Evolutionary conservation across 805 yeast genomes (phyloP).

Genomic region (Grigorovia humatica): DNA sequence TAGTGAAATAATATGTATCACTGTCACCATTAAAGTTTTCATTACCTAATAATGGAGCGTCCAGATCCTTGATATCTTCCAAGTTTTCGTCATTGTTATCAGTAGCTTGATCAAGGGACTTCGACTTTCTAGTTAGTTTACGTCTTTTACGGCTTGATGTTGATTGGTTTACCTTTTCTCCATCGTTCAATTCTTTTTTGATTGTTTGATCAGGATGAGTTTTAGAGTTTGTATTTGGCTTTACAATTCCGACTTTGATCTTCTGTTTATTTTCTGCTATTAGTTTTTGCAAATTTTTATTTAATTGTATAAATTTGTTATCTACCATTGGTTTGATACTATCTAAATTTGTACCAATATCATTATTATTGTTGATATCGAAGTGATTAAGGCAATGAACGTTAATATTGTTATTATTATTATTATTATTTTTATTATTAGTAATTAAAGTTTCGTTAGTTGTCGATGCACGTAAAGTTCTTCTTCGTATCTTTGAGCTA

Average conservation of each 20-base stretch:
- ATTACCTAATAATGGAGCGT: not conserved
- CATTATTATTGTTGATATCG: no score
- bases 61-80: not conserved
- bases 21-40: slow-evolving; percentile 4
- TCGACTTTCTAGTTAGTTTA: not conserved
- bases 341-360: not conserved
- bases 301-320: not conserved
- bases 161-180: not conserved
- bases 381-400: no score
- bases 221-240: not conserved
- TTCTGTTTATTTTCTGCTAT: not conserved
- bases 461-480: slow-evolving; percentile 2
- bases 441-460: not conserved
- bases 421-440: not conserved
- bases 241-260: not conserved
- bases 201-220: no score
- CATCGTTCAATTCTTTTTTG: not conserved
- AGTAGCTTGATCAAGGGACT: not conserved
- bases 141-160: not conserved
- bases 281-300: not conserved
- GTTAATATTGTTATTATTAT: not conserved
- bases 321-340: slow-evolving; percentile 3
- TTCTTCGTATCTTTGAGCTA: slow-evolving; percentile 8
- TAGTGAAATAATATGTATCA: slow-evolving; percentile 22
- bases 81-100: not conserved